phyloP scores from a whole-genome alignment of 78 protist genomes.

The Dictyostelium firmibasis region DNA sequence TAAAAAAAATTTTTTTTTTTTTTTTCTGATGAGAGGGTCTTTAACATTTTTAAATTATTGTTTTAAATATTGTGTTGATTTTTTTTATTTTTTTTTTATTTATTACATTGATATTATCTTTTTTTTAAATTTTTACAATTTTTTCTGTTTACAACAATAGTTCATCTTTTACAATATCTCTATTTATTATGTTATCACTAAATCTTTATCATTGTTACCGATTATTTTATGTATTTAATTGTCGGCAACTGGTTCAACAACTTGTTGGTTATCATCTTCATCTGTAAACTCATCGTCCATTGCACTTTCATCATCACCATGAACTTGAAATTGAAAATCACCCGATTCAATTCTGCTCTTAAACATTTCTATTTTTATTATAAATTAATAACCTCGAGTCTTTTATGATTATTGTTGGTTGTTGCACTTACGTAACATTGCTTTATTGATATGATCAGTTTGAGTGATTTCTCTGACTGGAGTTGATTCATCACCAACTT shows the following conservation, averaged over 20 bases:
- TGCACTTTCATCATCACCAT: not conserved
- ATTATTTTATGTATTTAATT: not conserved
- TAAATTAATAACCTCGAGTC: not conserved
- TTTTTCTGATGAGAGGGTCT: not conserved
- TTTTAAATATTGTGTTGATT: too few species aligned
- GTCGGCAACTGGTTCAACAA: not conserved
- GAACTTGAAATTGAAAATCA: not conserved
- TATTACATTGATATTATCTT: not conserved
- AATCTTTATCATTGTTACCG: not conserved
- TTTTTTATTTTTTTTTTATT: too few species aligned
- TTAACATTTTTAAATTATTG: too few species aligned
- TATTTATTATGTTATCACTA: not conserved
- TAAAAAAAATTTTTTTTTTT: too few species aligned
- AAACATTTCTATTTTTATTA: not conserved
- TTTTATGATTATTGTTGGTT: too few species aligned
- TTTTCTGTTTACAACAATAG: not conserved
- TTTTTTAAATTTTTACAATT: not conserved
- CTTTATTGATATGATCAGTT: constrained; percentile 59
- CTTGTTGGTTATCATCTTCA: not conserved
- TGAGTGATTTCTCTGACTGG: constrained; percentile 32
- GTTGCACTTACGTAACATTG: constrained; percentile 38
- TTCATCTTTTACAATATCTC: not conserved
- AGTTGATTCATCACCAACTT: not conserved
- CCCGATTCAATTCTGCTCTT: not conserved
- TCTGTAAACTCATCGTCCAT: not conserved